Evolutionary conservation across 2,329 filamentous ascomycete genomes (phyloP), one percentile per base, ranked within the genome.

Genomic region (Fusarium mexicanum): DNA sequence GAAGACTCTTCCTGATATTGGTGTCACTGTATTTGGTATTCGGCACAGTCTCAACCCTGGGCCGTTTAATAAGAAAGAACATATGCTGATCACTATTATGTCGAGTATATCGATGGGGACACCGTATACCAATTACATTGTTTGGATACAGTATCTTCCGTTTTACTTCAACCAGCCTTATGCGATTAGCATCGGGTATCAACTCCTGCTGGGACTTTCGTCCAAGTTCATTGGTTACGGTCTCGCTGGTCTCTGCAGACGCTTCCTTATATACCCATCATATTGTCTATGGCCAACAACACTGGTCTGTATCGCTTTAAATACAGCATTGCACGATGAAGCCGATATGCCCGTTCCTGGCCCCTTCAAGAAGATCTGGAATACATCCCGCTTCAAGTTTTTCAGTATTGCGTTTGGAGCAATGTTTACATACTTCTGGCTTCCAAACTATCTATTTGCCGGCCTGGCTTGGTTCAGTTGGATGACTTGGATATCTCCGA

Each of bases 61-160:
- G 0, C 84, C 84, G 2, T 91, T 91, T 74, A 87, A 86, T 60
- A 86, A 86, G 74, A 91, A 91, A 79, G 89, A 91, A 76, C 89
- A 91, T 77, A 88, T 89, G 84, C 80, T 91, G 38, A 87, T 90
- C 68, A 87, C 87, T 57, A 88, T 89, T 77, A 89, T 90, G 87
- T 88, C 91, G 57, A 91, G 91, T 40, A 87, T 90, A 68, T 85
- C 86, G 37, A 84, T 82, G 74, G 82, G 82, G 31, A 77, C 83
- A 20, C 86, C 87, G 0, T 88, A 88, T 73, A 87, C 86, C 2
- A 80, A 85, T 76, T 84, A 85, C 69, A 85, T 88, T 54, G 83
- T 87, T 53, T 87, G 85, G 85, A 85, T 84, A 5, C 87, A 88
- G 64, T 77, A 84, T 38, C 77, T 88, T 33, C 84, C 85, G 2